A percentile compares a stretch with the other conserved stretches of the same genome.
Conservation (phyloP, 1,284 basidiomycete genomes). For the Thelephora terrestris region DNA sequence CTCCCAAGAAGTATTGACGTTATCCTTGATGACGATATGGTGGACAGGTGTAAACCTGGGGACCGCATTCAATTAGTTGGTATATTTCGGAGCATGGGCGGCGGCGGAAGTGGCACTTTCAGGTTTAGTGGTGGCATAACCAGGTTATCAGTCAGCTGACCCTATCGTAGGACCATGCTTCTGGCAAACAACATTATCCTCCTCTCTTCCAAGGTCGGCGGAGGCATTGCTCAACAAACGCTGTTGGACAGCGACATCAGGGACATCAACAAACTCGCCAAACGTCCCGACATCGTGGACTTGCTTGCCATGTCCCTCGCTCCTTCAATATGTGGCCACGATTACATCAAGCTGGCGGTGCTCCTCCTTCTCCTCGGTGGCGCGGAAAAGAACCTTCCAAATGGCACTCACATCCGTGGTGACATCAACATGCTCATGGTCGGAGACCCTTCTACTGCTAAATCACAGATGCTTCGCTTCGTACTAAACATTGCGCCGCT, state of each 20-base stretch:
- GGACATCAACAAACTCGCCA: slow-evolving; percentile 91
- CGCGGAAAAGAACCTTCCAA: slow-evolving; percentile 94
- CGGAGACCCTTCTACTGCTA: slow-evolving; percentile 96
- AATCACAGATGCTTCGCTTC: slow-evolving; percentile 94
- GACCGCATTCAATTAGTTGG: slow-evolving; percentile 97
- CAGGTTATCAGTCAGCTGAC: neutral
- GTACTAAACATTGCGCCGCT: slow-evolving; percentile 94
- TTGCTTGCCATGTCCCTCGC: slow-evolving; percentile 93
- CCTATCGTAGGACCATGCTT: slow-evolving; percentile 67
- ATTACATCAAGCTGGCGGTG: slow-evolving; percentile 93
- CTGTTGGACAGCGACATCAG: slow-evolving; percentile 95
- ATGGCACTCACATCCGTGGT: slow-evolving; percentile 98
- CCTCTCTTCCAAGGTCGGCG: slow-evolving; percentile 93
- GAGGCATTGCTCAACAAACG: slow-evolving; percentile 89
- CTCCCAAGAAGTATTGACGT: slow-evolving; percentile 94
- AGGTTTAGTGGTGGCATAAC: slow-evolving; percentile 50
- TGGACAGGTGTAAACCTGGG: slow-evolving; percentile 96
- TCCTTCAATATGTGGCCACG: slow-evolving; percentile 95
- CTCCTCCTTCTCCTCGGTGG: slow-evolving; percentile 91
- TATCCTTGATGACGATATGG: slow-evolving; percentile 93
- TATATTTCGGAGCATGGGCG: slow-evolving; percentile 89
- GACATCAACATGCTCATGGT: slow-evolving; percentile 99
- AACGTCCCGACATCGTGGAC: slow-evolving; percentile 77
- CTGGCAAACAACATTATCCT: slow-evolving; percentile 95
- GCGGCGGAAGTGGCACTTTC: slow-evolving; percentile 82